phyloP scores from a whole-genome alignment of 176 grass and related monocot genomes.

The Oryza glumipatula region DNA sequence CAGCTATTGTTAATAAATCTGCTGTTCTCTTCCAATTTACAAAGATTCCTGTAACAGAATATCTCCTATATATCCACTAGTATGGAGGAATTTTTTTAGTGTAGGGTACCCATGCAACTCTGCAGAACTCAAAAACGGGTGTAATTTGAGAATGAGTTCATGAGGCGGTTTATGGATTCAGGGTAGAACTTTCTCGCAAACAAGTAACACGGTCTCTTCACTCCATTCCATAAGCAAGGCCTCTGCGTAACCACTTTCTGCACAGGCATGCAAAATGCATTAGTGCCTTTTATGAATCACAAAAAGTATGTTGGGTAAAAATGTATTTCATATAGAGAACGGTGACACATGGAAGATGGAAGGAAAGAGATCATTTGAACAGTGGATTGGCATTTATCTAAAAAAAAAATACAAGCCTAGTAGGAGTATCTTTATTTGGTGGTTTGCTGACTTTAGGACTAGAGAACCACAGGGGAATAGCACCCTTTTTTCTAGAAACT shows the following conservation, averaged over 20 bases:
- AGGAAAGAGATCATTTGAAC: not conserved
- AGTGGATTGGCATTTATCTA: not conserved
- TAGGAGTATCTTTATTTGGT: not conserved
- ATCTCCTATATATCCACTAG: constrained; percentile 33
- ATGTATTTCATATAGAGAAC: not conserved
- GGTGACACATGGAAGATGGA: not conserved
- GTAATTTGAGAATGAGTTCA: constrained; percentile 64
- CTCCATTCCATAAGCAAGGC: constrained; percentile 76
- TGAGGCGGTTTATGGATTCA: constrained; percentile 61
- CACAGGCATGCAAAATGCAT: constrained; percentile 7
- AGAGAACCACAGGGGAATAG: not conserved
- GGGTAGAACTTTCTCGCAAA: constrained; percentile 80
- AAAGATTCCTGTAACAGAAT: constrained; percentile 32
- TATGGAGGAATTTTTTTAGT: not conserved
- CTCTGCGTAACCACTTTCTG: constrained; percentile 60
- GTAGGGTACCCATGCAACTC: not conserved
- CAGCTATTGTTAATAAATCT: constrained; percentile 38
- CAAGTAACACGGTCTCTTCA: constrained; percentile 66
- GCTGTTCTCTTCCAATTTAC: constrained; percentile 50
- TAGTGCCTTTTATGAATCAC: not conserved
- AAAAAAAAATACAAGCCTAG: not conserved
- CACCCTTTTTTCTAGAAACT: not conserved
- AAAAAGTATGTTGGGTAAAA: not conserved
- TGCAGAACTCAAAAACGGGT: constrained; percentile 48
- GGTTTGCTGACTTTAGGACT: not conserved